Evolutionary conservation across 2,329 filamentous ascomycete species (phyloP), one percentile per base, ranked within the genome.

Genomic region (Rhynchosporium agropyri): DNA sequence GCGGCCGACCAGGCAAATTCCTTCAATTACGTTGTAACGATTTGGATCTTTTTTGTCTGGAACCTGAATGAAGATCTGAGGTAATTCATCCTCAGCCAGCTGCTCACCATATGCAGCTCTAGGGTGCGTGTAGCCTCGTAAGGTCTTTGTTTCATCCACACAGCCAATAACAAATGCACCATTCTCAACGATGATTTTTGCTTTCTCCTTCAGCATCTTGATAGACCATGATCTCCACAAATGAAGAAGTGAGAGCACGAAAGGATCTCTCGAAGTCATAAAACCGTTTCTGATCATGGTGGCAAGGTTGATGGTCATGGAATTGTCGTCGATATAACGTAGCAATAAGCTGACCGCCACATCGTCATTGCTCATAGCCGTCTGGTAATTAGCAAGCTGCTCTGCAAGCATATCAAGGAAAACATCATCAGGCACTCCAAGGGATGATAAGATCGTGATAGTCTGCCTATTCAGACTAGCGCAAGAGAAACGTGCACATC

Each of bases 161-260:
- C 91, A 92, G 3, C 94, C 95, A 6, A 98, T 83, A 0, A 98
- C 81, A 72, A 96, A 96, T 0, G 92, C 93, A 1, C 94, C 92
- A 63, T 94, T 78, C 6, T 92, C 87, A 9, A 99, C 83, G 1
- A 87, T 82, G 49, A 99, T 91, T 33, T 89, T 89, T 0, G 94
- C 92, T 70, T 97, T 98, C 69, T 98, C 92, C 70, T 97, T 97
- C 20, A 99, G 82, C 12, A 89, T 84, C 72, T 96, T 97, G 68
- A 97, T 84, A 0, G 89, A 91, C 90, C 91, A 98, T 1, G 91
- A 85, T 66, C 89, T 84, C 94, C 95, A 99, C 0, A 98, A 80
- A 42, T 87, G 84, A 10, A 99, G 78, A 8, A 97, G 76, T 0
- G 92, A 92, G 64, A 86, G 83, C 28, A 92, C 81, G 74, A 98